Evolutionary conservation across 805 yeast genomes (phyloP), one percentile per base, ranked within the genome.

Genomic region (Ogataea trehalophila): DNA sequence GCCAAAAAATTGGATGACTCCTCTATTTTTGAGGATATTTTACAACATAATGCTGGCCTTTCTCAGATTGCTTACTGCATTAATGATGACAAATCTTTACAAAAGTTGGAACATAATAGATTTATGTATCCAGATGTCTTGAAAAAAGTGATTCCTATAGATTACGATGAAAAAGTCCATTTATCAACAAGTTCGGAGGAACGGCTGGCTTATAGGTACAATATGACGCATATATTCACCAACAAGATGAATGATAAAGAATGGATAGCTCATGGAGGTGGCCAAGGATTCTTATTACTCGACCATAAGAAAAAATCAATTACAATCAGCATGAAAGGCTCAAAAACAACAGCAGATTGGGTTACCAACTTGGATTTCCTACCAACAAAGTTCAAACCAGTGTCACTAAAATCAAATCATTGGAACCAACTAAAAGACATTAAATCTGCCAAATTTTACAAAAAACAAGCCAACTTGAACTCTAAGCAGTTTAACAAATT

Each of bases 21-120:
- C 5, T 6, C 5, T 14, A 13, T 22, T n/a, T 37, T 37, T 37
- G 8, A 8, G 14, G 40, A 37, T 14, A 20, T 37, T 3, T 15
- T 37, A 20, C 15, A 18, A 22, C 40, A 37, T 2, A 15, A 37
- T 14, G 29, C 40, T 1, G 50, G 57, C 14, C 35, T 49, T 6
- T 43, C 49, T 26, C 62, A 58, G 33, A 41, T 58, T 5, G 48
- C 62, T 5, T 58, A 58, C 42, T 58, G 61, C 42, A 46, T 55
- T 22, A 56, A 54, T 26, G 53, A 52, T 4, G 29, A 46, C 11
- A 41, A 43, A 6, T 49, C 54, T 9, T 39, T 56, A 6, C 37
- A 20, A 20, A 42, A 38, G 11, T 35, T 22, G 11, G 37, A 42
- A 2, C 39, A 50, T 39, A 44, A 51, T 20, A 26, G 33, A 29